Base-by-base conservation (phyloP, 768 basidiomycete genomes). In the Nidularia pulvinata region DNA sequence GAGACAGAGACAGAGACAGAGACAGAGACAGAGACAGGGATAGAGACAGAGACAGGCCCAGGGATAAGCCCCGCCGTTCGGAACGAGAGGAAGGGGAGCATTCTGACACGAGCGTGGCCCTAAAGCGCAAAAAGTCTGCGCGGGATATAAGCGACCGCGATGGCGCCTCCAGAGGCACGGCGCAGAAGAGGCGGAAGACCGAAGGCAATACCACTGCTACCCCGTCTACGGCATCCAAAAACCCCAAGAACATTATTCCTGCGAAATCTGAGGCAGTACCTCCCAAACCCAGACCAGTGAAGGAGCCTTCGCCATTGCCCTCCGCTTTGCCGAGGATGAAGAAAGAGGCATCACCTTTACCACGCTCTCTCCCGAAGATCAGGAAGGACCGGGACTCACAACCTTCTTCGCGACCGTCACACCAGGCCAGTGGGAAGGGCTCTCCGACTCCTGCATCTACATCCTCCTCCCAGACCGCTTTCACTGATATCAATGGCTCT, bases 131-230 rank as follows among this genome's bases (percentile, higher is more conserved):
- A 59, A 69, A 70, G 46, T 55, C 53, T 14, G 73, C 25, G 4
- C 25, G 25, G 25, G 25, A 30, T 30, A 30, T 30, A 30, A 30
- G 25, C 25, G 25, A 72, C 33, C 55, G 61, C 4, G 73, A 51
- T 22, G 10, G 59, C 0, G 50, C 58, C 6, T 46, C 37, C 1
- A 49, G 54, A 36, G 48, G 62, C 34, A 42, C 59, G 3, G 56
- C 61, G 13, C 58, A 63, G 42, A 83, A 84, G 61, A 73, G 72
- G 54, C 75, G 76, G 46, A 82, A 70, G 62, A 69, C 69, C 25
- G 79, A 77, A 16, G 39, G 19, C 13, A 13, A 43, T 43, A 14
- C 39, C 19, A 14, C 39, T 43, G 19, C 25, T 42, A 42, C 39
- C 16, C 16, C 39, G 39, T 4, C 16, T 42, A 19, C 39, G 39